Evolutionary conservation across 202 grass and related monocot genomes (phyloP).

Genomic region (Brachypodium distachyon): DNA sequence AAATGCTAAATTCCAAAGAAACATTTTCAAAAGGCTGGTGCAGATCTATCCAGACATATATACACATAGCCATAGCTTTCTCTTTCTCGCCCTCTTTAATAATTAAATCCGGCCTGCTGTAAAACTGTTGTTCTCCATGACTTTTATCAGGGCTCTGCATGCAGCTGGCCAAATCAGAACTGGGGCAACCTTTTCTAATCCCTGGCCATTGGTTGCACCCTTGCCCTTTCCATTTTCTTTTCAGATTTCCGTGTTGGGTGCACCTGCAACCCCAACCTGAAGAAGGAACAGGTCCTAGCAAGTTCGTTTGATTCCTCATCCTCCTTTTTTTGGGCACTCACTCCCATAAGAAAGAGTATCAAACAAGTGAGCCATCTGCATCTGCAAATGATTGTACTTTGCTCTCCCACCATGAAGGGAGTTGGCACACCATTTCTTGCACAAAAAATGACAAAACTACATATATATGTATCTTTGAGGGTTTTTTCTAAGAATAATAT

Average conservation of each 20-base stretch:
- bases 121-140: conserved; percentile 34
- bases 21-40: conserved; percentile 2
- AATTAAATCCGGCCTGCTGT: neutral
- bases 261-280: conserved; percentile 13
- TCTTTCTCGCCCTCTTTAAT: neutral
- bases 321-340: conserved; percentile 13
- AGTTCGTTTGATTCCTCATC: conserved; percentile 36
- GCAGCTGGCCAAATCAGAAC: conserved; percentile 19
- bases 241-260: neutral
- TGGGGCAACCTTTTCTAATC: conserved; percentile 33
- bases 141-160: conserved; percentile 45
- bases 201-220: neutral
- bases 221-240: conserved; percentile 29
- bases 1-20: neutral
- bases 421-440: neutral
- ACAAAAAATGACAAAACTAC: neutral
- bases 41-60: conserved; percentile 1
- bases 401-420: neutral
- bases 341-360: conserved; percentile 22
- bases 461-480: neutral
- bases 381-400: conserved; percentile 32
- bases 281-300: conserved; percentile 16
- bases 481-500: neutral
- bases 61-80: neutral
- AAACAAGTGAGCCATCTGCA: neutral